phyloP scores from a whole-genome alignment of 2,329 filamentous ascomycete genomes.

The Coniochaeta sp. region DNA sequence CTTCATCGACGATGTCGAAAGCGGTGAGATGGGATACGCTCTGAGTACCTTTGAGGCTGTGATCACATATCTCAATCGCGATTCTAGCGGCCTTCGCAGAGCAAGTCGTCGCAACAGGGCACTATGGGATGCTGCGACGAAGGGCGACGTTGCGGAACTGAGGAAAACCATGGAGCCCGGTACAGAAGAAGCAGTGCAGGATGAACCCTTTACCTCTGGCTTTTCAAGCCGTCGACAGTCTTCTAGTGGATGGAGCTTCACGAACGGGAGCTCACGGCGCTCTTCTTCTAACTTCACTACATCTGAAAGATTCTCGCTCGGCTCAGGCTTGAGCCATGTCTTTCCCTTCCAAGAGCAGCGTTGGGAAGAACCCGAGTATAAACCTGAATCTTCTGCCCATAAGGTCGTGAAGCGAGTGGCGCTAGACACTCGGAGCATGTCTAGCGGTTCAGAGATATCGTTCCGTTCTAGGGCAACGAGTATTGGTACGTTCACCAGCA shows the following conservation, averaged over 20 bases:
- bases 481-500: constrained; percentile 64
- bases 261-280: constrained; percentile 30
- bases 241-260: constrained; percentile 35
- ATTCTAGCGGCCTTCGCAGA: constrained; percentile 73
- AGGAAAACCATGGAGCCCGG: constrained; percentile 73
- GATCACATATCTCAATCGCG: constrained; percentile 74
- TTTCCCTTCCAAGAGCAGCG: constrained; percentile 73
- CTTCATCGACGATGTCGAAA: constrained; percentile 96
- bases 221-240: constrained; percentile 37
- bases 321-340: constrained; percentile 67
- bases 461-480: constrained; percentile 75
- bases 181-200: constrained; percentile 33
- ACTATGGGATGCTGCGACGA: constrained; percentile 78
- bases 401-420: constrained; percentile 71
- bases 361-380: constrained; percentile 27
- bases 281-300: constrained; percentile 31
- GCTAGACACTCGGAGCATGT: constrained; percentile 84
- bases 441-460: constrained; percentile 77
- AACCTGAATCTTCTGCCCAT: constrained; percentile 21
- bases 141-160: constrained; percentile 69
- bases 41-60: constrained; percentile 95
- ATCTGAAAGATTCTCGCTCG: constrained; percentile 46
- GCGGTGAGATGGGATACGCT: constrained; percentile 91
- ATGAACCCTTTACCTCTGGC: constrained; percentile 20
- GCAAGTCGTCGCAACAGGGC: constrained; percentile 81